Percentiles rank a stretch among this genome's conserved stretches.
phyloP scores from a whole-genome alignment of 2,329 filamentous ascomycete species.

The Epichloe scottii region DNA sequence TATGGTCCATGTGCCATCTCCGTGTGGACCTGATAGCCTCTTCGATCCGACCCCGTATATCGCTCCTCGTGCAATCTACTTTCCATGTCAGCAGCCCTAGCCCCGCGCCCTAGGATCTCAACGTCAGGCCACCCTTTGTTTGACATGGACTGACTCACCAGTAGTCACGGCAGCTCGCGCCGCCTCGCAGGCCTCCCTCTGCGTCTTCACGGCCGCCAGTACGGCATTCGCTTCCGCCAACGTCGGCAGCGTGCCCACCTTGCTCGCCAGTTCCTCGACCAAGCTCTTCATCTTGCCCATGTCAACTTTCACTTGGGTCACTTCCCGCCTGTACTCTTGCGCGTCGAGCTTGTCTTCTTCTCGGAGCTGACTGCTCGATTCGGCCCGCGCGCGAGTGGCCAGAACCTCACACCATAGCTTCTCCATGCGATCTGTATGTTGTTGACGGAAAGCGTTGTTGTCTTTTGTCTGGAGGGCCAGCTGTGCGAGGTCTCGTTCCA shows the following conservation, averaged over 20 bases:
- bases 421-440: constrained; percentile 18
- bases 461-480: constrained; percentile 15
- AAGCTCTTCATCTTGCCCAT: constrained; percentile 12
- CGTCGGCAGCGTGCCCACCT: constrained; percentile 13
- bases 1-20: constrained; percentile 27
- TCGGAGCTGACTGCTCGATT: constrained; percentile 2
- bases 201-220: constrained; percentile 3
- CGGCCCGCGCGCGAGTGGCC: constrained; percentile 17
- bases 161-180: background rate
- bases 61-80: constrained; percentile 1
- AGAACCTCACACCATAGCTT: constrained; percentile 20
- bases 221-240: constrained; percentile 10
- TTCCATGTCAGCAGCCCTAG: background rate
- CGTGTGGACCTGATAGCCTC: constrained; percentile 24
- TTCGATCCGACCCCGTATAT: constrained; percentile 16
- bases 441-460: constrained; percentile 16
- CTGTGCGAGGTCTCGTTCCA: constrained; percentile 17
- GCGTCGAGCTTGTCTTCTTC: constrained; percentile 2
- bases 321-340: constrained; percentile 2
- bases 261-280: constrained; percentile 12
- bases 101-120: no score
- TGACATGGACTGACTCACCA: no score
- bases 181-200: background rate
- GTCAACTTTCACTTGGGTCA: constrained; percentile 8
- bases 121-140: no score